Conservation (phyloP, 2,329 filamentous ascomycete genomes). For the Phaeosphaeriaceae sp. region DNA sequence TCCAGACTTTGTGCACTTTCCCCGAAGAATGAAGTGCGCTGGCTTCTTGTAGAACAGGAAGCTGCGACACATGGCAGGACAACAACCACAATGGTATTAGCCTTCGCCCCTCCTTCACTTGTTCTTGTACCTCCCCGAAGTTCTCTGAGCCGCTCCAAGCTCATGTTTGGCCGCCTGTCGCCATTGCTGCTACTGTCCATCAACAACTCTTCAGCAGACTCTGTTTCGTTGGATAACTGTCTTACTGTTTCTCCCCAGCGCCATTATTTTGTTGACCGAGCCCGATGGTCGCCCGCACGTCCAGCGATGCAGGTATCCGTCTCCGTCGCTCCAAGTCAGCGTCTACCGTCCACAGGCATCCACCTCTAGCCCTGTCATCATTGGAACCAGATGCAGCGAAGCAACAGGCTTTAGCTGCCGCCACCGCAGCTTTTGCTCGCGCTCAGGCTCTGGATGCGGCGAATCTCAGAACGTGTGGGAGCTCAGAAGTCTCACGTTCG, state of each 20-base stretch:
- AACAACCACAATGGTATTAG: not conserved
- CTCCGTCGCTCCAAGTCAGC: slow-evolving; percentile 49
- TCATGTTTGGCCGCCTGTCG: slow-evolving; percentile 8
- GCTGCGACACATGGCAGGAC: slow-evolving; percentile 2
- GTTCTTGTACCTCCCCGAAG: not conserved
- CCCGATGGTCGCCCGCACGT: slow-evolving; percentile 45
- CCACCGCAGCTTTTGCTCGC: slow-evolving; percentile 44
- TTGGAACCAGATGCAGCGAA: slow-evolving; percentile 38
- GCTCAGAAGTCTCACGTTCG: slow-evolving; percentile 31
- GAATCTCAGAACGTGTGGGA: slow-evolving; percentile 20
- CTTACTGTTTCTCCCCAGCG: slow-evolving; percentile 26
- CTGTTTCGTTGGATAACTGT: slow-evolving; percentile 27
- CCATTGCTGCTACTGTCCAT: slow-evolving; percentile 22
- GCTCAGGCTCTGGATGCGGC: slow-evolving; percentile 34
- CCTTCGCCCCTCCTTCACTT: not conserved
- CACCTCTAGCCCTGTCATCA: slow-evolving; percentile 20
- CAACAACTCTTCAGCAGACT: slow-evolving; percentile 29
- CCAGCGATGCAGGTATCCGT: slow-evolving; percentile 47
- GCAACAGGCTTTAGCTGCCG: slow-evolving; percentile 49
- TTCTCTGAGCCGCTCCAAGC: not conserved
- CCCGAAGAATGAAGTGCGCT: not conserved
- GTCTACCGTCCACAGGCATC: slow-evolving; percentile 38
- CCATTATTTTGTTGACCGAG: slow-evolving; percentile 23
- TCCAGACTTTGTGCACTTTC: not conserved
- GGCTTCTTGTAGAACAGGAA: not conserved